Percentiles rank a stretch among this genome's conserved stretches.
Conservation (phyloP, 2,329 filamentous ascomycete species). For the Tolypocladium ophioglossoides region DNA sequence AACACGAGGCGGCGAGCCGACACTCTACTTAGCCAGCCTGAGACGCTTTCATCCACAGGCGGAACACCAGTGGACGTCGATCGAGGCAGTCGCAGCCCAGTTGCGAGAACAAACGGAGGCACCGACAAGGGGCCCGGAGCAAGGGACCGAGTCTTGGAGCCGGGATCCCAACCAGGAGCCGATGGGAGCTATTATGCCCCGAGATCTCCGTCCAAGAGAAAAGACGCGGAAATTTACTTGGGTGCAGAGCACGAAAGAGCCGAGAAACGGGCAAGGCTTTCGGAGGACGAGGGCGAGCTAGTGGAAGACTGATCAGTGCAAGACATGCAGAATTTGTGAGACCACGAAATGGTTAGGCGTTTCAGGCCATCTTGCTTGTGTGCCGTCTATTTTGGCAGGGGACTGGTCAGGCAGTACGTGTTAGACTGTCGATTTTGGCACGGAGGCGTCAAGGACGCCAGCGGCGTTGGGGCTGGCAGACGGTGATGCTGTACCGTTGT, state of each 20-base stretch:
- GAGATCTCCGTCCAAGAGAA: slow-evolving; percentile 31
- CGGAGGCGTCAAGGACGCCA: background rate
- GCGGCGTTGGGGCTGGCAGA: background rate
- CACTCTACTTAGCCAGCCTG: slow-evolving; percentile 27
- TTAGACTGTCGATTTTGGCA: background rate
- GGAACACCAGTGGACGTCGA: slow-evolving; percentile 38
- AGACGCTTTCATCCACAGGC: slow-evolving; percentile 35
- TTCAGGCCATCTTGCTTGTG: background rate
- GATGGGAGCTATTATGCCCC: slow-evolving; percentile 18
- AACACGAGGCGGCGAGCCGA: slow-evolving; percentile 42
- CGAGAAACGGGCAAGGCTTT: slow-evolving; percentile 33
- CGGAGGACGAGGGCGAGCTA: slow-evolving; percentile 39
- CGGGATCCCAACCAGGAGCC: slow-evolving; percentile 21
- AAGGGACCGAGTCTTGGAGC: background rate
- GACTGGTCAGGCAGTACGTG: background rate
- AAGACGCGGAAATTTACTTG: slow-evolving; percentile 25
- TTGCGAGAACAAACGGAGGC: slow-evolving; percentile 25
- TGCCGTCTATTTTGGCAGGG: background rate
- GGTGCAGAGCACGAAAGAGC: slow-evolving; percentile 22
- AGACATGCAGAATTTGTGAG: background rate
- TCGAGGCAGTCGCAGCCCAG: slow-evolving; percentile 38
- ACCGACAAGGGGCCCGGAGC: slow-evolving; percentile 17
- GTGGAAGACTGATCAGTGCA: slow-evolving; percentile 18
- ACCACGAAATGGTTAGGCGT: background rate
- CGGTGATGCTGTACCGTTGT: background rate